A percentile compares a stretch with the other conserved stretches of the same genome.
These are phyloP conservation scores for Dioscorea zingiberensis DNA, from an alignment of 106 monocot genomes.

Conservation along the genomic window DNA sequence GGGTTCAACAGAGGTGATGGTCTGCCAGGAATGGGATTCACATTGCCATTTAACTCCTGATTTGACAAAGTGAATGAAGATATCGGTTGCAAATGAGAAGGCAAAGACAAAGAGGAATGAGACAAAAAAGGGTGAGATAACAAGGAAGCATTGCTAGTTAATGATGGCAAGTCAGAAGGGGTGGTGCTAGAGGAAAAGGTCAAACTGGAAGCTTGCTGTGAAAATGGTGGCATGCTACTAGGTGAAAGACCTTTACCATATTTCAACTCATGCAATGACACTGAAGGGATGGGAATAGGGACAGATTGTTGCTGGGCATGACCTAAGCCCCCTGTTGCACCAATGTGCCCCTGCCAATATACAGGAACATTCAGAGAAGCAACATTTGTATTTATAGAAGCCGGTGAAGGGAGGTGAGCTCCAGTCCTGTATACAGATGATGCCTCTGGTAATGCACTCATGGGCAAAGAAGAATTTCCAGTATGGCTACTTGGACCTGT, in stretches of 20 bases:
- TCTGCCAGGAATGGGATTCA: slow-evolving; percentile 7
- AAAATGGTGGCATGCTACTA: slow-evolving; percentile 1
- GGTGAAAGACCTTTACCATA: slow-evolving; percentile 6
- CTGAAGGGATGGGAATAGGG: slow-evolving; percentile 1
- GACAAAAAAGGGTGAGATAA: no score
- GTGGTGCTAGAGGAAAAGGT: slow-evolving; percentile 1
- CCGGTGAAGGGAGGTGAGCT: not conserved
- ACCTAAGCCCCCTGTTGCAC: slow-evolving; percentile 6
- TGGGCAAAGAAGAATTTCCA: not conserved
- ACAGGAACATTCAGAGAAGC: not conserved
- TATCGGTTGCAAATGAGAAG: slow-evolving; percentile 5
- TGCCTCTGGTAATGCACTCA: slow-evolving; percentile 3
- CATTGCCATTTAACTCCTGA: slow-evolving; percentile 7
- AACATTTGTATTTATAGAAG: slow-evolving; percentile 3
- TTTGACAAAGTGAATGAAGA: slow-evolving; percentile 11
- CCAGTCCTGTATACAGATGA: slow-evolving; percentile 6
- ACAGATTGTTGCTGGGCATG: slow-evolving; percentile 8
- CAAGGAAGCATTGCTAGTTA: slow-evolving; percentile 1
- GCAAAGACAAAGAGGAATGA: slow-evolving; percentile 7
- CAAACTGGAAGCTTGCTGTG: not conserved
- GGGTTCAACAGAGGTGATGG: not conserved
- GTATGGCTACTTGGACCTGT: not conserved
- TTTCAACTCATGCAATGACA: slow-evolving; percentile 7
- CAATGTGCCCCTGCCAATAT: slow-evolving; percentile 10
- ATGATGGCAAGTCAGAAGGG: not conserved